These are phyloP conservation scores for Collybiopsis confluens DNA, from an alignment of 768 basidiomycete genomes.

Conservation along the genomic window DNA sequence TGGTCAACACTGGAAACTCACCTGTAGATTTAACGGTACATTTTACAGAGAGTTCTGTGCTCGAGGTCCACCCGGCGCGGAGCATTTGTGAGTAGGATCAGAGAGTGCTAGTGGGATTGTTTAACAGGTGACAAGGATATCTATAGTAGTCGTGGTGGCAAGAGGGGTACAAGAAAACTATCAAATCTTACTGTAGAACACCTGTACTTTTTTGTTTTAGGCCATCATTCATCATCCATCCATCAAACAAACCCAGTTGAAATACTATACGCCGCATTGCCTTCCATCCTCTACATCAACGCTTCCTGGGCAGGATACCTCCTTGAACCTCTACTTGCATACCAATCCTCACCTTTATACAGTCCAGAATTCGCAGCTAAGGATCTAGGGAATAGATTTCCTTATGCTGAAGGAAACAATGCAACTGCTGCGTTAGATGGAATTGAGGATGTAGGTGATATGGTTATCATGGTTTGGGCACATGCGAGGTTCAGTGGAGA, in stretches of 20 bases:
- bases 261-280: slow-evolving; percentile 13
- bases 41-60: too few species aligned
- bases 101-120: too few species aligned
- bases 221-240: neutral
- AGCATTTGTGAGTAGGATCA: too few species aligned
- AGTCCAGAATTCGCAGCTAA: slow-evolving; percentile 10
- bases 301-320: slow-evolving; percentile 8
- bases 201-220: neutral
- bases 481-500: slow-evolving; percentile 11
- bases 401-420: neutral
- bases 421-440: neutral
- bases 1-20: too few species aligned
- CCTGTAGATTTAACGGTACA: too few species aligned
- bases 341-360: slow-evolving; percentile 14
- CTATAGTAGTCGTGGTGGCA: too few species aligned
- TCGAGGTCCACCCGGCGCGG: too few species aligned
- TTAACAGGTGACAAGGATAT: too few species aligned
- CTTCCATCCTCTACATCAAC: slow-evolving; percentile 13
- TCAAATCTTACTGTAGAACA: slow-evolving; percentile 11
- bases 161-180: too few species aligned
- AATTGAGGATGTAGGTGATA: slow-evolving; percentile 5
- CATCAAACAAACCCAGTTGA: slow-evolving; percentile 14
- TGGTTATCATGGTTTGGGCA: slow-evolving; percentile 11
- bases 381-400: slow-evolving; percentile 14
- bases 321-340: slow-evolving; percentile 16